These are phyloP conservation scores for Diaporthe ilicicola DNA, from an alignment of 2,329 filamentous ascomycete species.

Conservation along the genomic window DNA sequence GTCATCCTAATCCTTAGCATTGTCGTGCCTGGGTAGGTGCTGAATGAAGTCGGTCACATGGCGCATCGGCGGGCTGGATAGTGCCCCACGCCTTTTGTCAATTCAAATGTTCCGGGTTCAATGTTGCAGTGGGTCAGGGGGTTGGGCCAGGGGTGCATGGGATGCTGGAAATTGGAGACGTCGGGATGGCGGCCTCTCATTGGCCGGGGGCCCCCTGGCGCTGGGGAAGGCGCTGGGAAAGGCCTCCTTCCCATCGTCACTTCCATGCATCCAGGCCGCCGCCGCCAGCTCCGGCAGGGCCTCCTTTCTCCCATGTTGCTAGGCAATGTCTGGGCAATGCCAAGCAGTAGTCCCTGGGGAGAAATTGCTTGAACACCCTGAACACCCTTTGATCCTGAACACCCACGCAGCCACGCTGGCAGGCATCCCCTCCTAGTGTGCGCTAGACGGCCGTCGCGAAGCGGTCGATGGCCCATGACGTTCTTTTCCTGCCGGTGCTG, in stretches of 20 bases:
- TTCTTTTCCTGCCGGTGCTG: constrained; percentile 1
- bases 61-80: constrained; percentile 3
- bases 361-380: constrained; percentile 17
- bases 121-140: constrained; percentile 29
- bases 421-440: neutral
- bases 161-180: constrained; percentile 27
- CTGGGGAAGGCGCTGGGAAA: constrained; percentile 2
- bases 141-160: constrained; percentile 22
- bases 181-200: neutral
- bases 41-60: neutral
- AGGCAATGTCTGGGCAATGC: constrained; percentile 9
- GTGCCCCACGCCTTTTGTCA: constrained; percentile 8
- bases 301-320: constrained; percentile 19
- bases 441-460: neutral
- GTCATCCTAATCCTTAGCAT: neutral
- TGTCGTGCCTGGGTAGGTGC: neutral
- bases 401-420: neutral
- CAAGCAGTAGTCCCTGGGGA: constrained; percentile 16
- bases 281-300: constrained; percentile 16
- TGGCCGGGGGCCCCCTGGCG: constrained; percentile 14
- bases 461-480: constrained; percentile 8
- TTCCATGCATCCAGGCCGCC: constrained; percentile 24
- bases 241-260: constrained; percentile 22
- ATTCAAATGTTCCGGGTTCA: constrained; percentile 6
- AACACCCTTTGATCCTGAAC: neutral